phyloP scores from a whole-genome alignment of 345 rosid genomes.

The Citrus unshiu region DNA sequence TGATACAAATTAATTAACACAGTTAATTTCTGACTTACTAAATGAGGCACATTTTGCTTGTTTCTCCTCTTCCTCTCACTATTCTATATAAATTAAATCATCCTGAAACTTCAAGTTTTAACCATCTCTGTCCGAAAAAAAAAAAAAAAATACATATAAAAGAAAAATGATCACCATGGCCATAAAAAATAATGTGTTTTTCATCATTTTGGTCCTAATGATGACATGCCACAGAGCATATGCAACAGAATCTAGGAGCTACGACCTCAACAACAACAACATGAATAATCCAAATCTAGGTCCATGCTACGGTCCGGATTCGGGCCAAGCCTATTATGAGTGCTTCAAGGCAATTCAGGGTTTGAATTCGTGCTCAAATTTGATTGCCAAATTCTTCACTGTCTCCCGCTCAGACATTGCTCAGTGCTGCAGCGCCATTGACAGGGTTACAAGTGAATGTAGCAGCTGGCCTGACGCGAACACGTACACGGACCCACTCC shows the following conservation, averaged over 20 bases:
- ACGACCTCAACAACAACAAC: not conserved
- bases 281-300: not conserved
- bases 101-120: not conserved
- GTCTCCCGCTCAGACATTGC: not conserved
- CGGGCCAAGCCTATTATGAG: not conserved
- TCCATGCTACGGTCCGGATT: too few relatives aligned
- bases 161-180: not conserved
- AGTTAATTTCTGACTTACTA: too few relatives aligned
- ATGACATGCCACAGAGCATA: not conserved
- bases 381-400: not conserved
- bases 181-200: too few relatives aligned
- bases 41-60: not conserved
- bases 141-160: too few relatives aligned
- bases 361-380: not conserved
- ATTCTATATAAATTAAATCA: not conserved
- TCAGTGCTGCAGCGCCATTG: not conserved
- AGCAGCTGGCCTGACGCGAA: not conserved
- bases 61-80: not conserved
- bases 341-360: not conserved
- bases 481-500: not conserved
- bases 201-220: not conserved
- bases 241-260: not conserved
- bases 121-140: not conserved
- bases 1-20: too few relatives aligned
- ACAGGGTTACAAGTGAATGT: not conserved